Conservation (phyloP, 768 basidiomycete species). For the Rhodotorula paludigena region DNA sequence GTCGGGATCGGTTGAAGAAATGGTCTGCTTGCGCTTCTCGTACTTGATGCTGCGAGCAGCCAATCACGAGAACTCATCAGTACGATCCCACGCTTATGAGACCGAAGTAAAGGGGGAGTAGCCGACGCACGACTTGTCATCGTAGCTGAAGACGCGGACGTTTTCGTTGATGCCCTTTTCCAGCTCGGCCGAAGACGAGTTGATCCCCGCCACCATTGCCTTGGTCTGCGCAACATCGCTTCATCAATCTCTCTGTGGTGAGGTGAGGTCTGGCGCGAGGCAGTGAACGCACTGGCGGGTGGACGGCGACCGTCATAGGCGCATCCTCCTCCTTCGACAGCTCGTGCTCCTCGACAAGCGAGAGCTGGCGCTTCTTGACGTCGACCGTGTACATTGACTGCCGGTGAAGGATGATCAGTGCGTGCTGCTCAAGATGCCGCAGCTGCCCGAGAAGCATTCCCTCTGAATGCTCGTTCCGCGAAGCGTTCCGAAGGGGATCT, state of each 20-base stretch:
- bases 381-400: conserved; percentile 68
- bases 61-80: conserved; percentile 33
- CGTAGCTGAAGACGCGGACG: conserved; percentile 62
- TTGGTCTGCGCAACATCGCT: conserved; percentile 36
- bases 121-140: conserved; percentile 44
- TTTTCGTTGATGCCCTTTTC: conserved; percentile 72
- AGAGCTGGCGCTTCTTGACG: conserved; percentile 53
- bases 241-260: no score
- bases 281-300: conserved; percentile 45
- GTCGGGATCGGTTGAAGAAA: conserved; percentile 59
- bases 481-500: no score
- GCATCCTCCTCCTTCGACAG: conserved; percentile 79
- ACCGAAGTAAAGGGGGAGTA: no score
- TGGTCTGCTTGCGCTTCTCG: conserved; percentile 58
- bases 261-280: not conserved
- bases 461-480: no score
- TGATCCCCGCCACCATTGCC: conserved; percentile 76
- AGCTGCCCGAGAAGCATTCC: no score
- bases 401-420: no score
- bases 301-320: conserved; percentile 87
- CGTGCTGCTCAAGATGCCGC: no score
- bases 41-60: conserved; percentile 54
- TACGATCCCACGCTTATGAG: no score
- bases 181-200: conserved; percentile 64
- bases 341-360: conserved; percentile 63